Evolutionary conservation across 495 filamentous ascomycete species (phyloP).

Genomic region (Daldinia decipiens): DNA sequence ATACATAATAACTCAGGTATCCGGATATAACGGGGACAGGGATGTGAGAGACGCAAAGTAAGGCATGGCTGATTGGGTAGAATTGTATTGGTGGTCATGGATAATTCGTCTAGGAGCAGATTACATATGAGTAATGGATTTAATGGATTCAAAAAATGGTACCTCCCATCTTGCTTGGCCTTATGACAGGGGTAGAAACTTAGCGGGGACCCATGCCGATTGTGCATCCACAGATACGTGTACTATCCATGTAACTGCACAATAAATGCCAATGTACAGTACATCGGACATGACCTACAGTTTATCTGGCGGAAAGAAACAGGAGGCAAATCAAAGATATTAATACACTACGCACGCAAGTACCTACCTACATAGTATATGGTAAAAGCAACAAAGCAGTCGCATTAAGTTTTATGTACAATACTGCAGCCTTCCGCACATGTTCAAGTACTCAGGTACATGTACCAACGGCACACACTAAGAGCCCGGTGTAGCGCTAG

Average conservation of each 20-base stretch:
- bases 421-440: not conserved
- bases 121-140: conserved; percentile 20
- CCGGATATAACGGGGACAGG: conserved; percentile 46
- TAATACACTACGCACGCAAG: not conserved
- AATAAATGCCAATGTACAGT: conserved; percentile 5
- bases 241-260: too few relatives aligned
- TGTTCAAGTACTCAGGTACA: not conserved
- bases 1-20: conserved; percentile 36
- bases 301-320: conserved; percentile 6
- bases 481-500: conserved; percentile 17
- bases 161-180: conserved; percentile 3
- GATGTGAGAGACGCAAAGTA: conserved; percentile 10
- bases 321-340: conserved; percentile 11
- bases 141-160: conserved; percentile 1
- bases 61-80: conserved; percentile 33
- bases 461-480: not conserved
- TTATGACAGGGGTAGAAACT: conserved; percentile 6
- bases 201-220: conserved; percentile 15
- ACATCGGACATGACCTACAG: conserved; percentile 2
- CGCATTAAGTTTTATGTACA: not conserved
- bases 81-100: conserved; percentile 30
- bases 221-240: conserved; percentile 12
- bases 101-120: conserved; percentile 22
- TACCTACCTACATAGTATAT: too few relatives aligned
- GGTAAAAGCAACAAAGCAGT: not conserved